Evolutionary conservation across 305 asterid species (phyloP).

Genomic region (Fraxinus dipetala): DNA sequence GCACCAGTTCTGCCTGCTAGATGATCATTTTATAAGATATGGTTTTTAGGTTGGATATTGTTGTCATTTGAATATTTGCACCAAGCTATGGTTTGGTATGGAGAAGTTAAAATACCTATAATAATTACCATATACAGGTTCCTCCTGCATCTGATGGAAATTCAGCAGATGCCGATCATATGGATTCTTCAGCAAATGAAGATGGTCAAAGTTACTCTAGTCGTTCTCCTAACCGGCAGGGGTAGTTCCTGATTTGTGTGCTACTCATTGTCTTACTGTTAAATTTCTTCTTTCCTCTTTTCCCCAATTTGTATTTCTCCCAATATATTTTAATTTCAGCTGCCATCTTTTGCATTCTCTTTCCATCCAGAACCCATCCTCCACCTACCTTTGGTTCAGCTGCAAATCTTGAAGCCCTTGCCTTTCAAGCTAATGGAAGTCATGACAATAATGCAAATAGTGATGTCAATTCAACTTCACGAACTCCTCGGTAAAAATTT

Average conservation of each 20-base stretch:
- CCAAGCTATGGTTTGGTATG: neutral
- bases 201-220: slow-evolving; percentile 37
- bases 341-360: slow-evolving; percentile 1
- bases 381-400: slow-evolving; percentile 59
- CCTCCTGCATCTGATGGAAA: slow-evolving; percentile 29
- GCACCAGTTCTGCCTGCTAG: neutral
- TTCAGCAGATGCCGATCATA: slow-evolving; percentile 27
- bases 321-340: neutral
- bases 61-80: neutral
- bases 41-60: neutral
- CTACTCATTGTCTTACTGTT: neutral
- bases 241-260: slow-evolving; percentile 16
- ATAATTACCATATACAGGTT: slow-evolving; percentile 30
- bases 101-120: neutral
- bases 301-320: neutral
- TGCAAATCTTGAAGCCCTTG: slow-evolving; percentile 44
- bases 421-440: slow-evolving; percentile 26
- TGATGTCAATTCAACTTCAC: slow-evolving; percentile 33
- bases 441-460: slow-evolving; percentile 28
- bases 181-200: slow-evolving; percentile 27
- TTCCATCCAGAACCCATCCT: slow-evolving; percentile 35
- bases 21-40: neutral
- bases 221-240: slow-evolving; percentile 16
- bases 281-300: neutral
- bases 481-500: slow-evolving; percentile 32